Evolutionary conservation across 2,329 filamentous ascomycete genomes (phyloP), one percentile per base, ranked within the genome.

Genomic region (Xylaria sp.): DNA sequence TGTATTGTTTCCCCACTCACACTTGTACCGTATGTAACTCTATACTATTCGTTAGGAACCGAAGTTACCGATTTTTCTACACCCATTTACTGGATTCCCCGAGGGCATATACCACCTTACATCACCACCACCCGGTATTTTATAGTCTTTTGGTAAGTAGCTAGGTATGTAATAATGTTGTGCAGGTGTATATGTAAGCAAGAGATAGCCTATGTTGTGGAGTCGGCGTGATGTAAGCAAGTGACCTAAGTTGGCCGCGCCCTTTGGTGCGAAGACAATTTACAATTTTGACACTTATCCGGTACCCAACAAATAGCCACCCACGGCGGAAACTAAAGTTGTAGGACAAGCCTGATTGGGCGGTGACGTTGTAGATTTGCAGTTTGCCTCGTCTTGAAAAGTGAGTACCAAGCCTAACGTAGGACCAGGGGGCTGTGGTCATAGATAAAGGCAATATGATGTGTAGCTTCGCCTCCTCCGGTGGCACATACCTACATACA

Each of bases 401-500:
- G 3, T n/a, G n/a, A 21, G 42, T 47, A 47, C 42, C 39, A 14
- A 42, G 39, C 39, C 39, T 17, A 36, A 2, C 8, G 34, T 36
- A 47, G n/a, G 17, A 47, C 42, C 42, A 3, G 42, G 42, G 42
- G 42, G 42, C 42, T 47, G 42, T 47, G 42, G 11, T 14, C n/a
- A 34, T 19, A 21, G 42, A 21, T 21, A 21, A 24, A 59, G 57
- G 42, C 57, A 14, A 42, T 5, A 42, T 39, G 42, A 48, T 39
- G 36, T 34, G 24, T 59, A 48, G 17, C 42, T 50, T 21, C 42
- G 24, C 39, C 57, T 30, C 45, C 21, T 32, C 7, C 17, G 34
- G 17, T 7, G 17, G 42, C 24, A 58, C 53, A 17, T 64, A 64
- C 61, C 21, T 58, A 64, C 50, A 51, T 50, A 64, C 27, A 48